Evolutionary conservation across 805 yeast species (phyloP), one percentile per base, ranked within the genome.

Genomic region (Candida loeiensis): DNA sequence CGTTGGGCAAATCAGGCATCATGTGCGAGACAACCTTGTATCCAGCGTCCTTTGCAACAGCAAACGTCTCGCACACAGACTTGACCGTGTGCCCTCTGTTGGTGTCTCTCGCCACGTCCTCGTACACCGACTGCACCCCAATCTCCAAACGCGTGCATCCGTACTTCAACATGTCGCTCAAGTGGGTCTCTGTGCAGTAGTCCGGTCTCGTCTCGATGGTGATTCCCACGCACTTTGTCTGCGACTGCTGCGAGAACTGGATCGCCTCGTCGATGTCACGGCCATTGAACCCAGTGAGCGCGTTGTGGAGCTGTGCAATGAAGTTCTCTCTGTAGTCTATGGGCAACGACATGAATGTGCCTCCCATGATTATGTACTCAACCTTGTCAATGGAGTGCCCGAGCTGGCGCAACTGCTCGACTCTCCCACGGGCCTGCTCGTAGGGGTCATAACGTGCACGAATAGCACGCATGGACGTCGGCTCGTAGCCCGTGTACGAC

Each of bases 1-100:
- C 97, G 56, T 93, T 93, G 13, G 99, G 99, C 54, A 93, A 73
- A 70, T 93, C 99, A 12, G 99, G 99, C 99, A 93, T 93, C 99
- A 93, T 93, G 66, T 93, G 99, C 49, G 95, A 82, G 17, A 93
- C 99, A 39, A 93, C 95, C 60, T 93, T 93, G 64, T 90, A 93
- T 11, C 99, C 99, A 1, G 99, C 91, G 63, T 93, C 99, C 59
- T 93, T 93, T n/a, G 98, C 95, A 34, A 85, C 79, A 1, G 87
- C 86, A 69, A 93, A 93, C 0, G 98, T 93, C 57, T 91, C 95
- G 63, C 96, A 86, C 7, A 93, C 99, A 2, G 98, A 80, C 59
- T 82, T 84, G 16, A 93, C 99, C 0, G 99, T 93, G 57, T 93
- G 99, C 2, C 99, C 99, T 64, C 99, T 79, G 60, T 93, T 93